Evolutionary conservation across 202 grass and related monocot genomes (phyloP), one percentile per base, ranked within the genome.

Genomic region (Carex sylvatica): DNA sequence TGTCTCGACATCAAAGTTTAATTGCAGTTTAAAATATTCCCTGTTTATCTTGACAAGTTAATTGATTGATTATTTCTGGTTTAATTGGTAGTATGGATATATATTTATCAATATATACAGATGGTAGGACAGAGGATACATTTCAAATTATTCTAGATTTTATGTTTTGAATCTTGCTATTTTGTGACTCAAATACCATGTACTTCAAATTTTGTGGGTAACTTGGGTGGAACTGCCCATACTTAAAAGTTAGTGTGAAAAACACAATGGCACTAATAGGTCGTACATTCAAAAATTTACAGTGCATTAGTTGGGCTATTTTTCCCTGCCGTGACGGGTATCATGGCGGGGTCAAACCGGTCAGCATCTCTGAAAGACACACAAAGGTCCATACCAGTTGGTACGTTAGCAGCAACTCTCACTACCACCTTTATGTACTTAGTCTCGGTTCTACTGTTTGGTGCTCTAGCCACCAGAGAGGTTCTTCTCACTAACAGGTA

Each of bases 281-380:
- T 38, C 4, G 7, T 77, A 35, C 49, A 20, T 58, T 77, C 6
- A 77, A 77, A 77, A 13, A 22, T 38, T 6, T 38, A 16, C 88
- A 99, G 96, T 93, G 93, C 96, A 79, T 92, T 99, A 88, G 96
- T 99, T 42, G 96, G 96, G 74, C 89, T 99, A 63, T 99, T 96
- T 83, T 99, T 99, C 75, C 96, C 96, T 85, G 96, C 93, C 78
- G 96, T 99, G 61, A 99, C 96, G 60, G 96, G 96, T 84, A 99
- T 99, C 85, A 99, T 99, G 96, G 96, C 93, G 79, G 96, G 96
- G 40, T 99, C 96, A 85, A 99, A 99, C 64, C 91, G 96, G 19
- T 99, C 93, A 83, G 89, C 96, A 70, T 96, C 93, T 55, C 79
- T 99, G 69, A 99, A 95, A 87, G 96, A 99, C 81, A 99, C 96